Conservation (phyloP, 2,329 filamentous ascomycete species). For the Blastomyces silverae region DNA sequence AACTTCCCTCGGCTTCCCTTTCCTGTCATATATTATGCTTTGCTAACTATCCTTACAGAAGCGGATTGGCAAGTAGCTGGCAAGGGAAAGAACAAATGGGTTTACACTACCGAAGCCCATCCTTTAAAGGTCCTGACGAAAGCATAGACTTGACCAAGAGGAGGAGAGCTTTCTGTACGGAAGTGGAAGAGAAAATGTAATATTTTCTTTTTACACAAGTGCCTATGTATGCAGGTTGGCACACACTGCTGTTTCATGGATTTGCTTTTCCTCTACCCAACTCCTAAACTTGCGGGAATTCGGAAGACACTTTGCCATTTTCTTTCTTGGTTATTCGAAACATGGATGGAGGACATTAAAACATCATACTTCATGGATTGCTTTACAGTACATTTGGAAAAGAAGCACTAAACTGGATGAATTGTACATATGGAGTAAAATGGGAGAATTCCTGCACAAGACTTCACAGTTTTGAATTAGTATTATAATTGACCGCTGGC, state of each 20-base stretch:
- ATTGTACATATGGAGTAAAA: neutral
- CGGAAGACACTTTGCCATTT: neutral
- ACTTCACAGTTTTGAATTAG: neutral
- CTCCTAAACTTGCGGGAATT: neutral
- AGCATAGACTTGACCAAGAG: neutral
- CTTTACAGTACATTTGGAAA: neutral
- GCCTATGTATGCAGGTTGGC: too few relatives aligned
- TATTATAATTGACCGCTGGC: neutral
- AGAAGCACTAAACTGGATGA: neutral
- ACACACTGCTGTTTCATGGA: neutral
- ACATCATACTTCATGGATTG: neutral
- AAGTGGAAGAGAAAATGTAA: too few relatives aligned
- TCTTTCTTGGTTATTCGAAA: neutral
- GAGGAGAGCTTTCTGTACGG: neutral
- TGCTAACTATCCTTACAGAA: constrained; percentile 38
- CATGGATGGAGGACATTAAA: neutral
- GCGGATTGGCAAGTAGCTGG: constrained; percentile 52
- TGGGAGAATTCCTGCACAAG: neutral
- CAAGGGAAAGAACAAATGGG: constrained; percentile 49
- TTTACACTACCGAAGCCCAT: constrained; percentile 62
- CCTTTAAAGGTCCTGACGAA: constrained; percentile 45
- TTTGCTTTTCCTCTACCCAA: neutral
- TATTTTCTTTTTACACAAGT: neutral
- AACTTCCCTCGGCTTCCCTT: neutral
- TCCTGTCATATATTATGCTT: neutral